Evolutionary conservation across 495 filamentous ascomycete species (phyloP).

Genomic region (Penicillium daleae): DNA sequence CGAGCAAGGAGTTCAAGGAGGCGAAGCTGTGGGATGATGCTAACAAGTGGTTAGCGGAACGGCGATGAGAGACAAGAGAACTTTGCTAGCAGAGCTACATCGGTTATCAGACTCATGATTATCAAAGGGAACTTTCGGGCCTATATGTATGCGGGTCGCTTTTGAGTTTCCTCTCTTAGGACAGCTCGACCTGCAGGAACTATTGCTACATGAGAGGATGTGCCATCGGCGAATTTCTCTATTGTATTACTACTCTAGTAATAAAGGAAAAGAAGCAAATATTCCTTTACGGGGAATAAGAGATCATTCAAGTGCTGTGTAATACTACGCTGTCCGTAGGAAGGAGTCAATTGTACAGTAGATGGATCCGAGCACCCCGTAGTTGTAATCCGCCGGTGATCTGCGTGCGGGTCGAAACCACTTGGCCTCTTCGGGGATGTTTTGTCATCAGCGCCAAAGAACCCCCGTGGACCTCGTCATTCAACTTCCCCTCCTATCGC

Average conservation of each 20-base stretch:
- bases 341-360: too few relatives aligned
- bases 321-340: too few relatives aligned
- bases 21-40: constrained; percentile 66
- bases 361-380: neutral
- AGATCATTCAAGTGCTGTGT: neutral
- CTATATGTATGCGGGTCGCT: constrained; percentile 18
- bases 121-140: constrained; percentile 18
- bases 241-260: constrained; percentile 38
- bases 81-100: constrained; percentile 23
- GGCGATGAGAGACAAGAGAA: constrained; percentile 41
- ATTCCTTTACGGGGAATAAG: neutral
- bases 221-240: constrained; percentile 19
- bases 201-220: constrained; percentile 2
- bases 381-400: constrained; percentile 4
- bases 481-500: neutral
- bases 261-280: constrained; percentile 18
- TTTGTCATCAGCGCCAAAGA: constrained; percentile 14
- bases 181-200: constrained; percentile 11
- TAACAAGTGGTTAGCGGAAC: constrained; percentile 62
- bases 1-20: constrained; percentile 67
- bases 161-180: constrained; percentile 7
- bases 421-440: constrained; percentile 12
- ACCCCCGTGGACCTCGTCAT: neutral
- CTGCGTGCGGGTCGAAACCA: constrained; percentile 10
- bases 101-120: constrained; percentile 8